Conservation (phyloP, 768 basidiomycete species). For the Piloderma croceum region DNA sequence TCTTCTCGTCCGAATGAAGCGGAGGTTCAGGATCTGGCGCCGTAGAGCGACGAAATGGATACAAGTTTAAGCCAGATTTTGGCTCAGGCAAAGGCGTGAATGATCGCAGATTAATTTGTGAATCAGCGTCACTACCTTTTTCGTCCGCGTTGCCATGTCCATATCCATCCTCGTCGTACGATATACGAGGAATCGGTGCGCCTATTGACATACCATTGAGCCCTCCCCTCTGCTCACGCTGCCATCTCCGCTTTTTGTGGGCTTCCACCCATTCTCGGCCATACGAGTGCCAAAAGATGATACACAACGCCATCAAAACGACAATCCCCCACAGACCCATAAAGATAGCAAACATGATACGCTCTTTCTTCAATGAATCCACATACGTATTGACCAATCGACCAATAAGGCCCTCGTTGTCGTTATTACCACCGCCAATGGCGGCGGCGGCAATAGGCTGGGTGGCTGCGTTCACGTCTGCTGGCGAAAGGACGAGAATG, state of each 20-base stretch:
- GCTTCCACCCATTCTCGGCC: constrained; percentile 42
- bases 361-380: constrained; percentile 68
- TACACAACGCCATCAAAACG: constrained; percentile 66
- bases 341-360: constrained; percentile 79
- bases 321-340: constrained; percentile 80
- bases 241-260: constrained; percentile 45
- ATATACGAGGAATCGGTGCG: constrained; percentile 10
- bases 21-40: constrained; percentile 19
- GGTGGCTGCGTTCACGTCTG: constrained; percentile 66
- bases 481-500: constrained; percentile 71
- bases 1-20: constrained; percentile 31
- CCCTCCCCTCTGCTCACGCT: constrained; percentile 44
- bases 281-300: constrained; percentile 72
- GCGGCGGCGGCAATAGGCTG: constrained; percentile 81
- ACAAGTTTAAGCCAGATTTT: constrained; percentile 20
- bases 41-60: constrained; percentile 34
- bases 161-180: too few species aligned
- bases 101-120: constrained; percentile 30
- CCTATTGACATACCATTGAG: constrained; percentile 35
- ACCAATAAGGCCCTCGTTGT: constrained; percentile 60
- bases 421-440: constrained; percentile 49
- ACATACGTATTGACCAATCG: constrained; percentile 71
- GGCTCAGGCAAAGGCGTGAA: constrained; percentile 48
- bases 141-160: constrained; percentile 13
- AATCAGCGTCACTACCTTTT: constrained; percentile 14